Conservation (phyloP, 2,329 filamentous ascomycete species). For the Curvularia lunata region DNA sequence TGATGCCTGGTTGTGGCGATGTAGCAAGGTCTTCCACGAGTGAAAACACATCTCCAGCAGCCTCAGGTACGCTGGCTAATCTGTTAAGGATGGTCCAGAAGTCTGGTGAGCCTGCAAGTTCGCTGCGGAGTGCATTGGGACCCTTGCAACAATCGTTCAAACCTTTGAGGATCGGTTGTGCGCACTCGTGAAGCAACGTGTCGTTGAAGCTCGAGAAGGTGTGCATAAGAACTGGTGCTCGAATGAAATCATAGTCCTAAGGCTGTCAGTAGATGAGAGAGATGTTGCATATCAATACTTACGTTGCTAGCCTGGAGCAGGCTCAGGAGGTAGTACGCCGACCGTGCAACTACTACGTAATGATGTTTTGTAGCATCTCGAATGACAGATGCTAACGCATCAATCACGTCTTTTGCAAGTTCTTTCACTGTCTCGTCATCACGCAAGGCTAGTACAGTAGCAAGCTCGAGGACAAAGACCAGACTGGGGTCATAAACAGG, state of each 20-base stretch:
- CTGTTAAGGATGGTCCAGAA: slow-evolving; percentile 92
- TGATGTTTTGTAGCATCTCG: slow-evolving; percentile 81
- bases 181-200: slow-evolving; percentile 75
- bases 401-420: slow-evolving; percentile 80
- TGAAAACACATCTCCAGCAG: slow-evolving; percentile 79
- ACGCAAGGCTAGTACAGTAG: slow-evolving; percentile 79
- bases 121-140: slow-evolving; percentile 78
- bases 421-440: slow-evolving; percentile 74
- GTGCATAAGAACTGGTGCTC: slow-evolving; percentile 89
- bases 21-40: slow-evolving; percentile 80
- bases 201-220: slow-evolving; percentile 87
- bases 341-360: slow-evolving; percentile 80
- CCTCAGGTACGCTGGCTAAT: slow-evolving; percentile 71
- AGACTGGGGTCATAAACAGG: slow-evolving; percentile 82
- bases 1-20: slow-evolving; percentile 77
- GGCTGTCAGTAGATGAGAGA: slow-evolving; percentile 8
- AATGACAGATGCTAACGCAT: slow-evolving; percentile 79
- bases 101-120: slow-evolving; percentile 94
- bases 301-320: slow-evolving; percentile 85
- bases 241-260: slow-evolving; percentile 87
- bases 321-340: slow-evolving; percentile 84
- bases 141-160: slow-evolving; percentile 80
- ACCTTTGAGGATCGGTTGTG: slow-evolving; percentile 77
- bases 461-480: slow-evolving; percentile 90
- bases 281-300: slow-evolving; percentile 45